phyloP scores from a whole-genome alignment of 2,329 filamentous ascomycete genomes.

The Fusarium tjaetaba region DNA sequence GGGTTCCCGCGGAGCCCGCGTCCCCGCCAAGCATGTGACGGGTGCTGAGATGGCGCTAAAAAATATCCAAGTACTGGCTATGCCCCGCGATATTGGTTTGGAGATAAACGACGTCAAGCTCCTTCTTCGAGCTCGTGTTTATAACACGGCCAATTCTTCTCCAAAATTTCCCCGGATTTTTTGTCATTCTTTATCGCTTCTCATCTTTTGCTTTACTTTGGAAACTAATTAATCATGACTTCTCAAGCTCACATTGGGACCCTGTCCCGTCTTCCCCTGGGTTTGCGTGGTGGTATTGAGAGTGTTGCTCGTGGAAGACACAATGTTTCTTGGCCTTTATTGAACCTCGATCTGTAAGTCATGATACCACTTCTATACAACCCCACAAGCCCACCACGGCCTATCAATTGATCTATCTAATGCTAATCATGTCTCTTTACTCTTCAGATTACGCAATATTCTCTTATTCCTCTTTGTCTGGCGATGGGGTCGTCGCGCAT shows the following conservation, averaged over 20 bases:
- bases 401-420: background rate
- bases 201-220: background rate
- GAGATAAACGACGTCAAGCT: slow-evolving; percentile 35
- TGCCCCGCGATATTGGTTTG: slow-evolving; percentile 38
- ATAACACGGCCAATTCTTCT: slow-evolving; percentile 12
- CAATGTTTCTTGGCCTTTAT: slow-evolving; percentile 64
- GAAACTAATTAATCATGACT: slow-evolving; percentile 9
- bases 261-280: slow-evolving; percentile 75
- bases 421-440: background rate
- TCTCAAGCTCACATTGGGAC: slow-evolving; percentile 64
- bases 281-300: slow-evolving; percentile 73
- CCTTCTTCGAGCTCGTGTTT: slow-evolving; percentile 15
- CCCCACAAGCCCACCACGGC: background rate
- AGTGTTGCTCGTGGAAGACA: slow-evolving; percentile 67
- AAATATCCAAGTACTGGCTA: slow-evolving; percentile 48
- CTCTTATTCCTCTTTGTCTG: slow-evolving; percentile 90
- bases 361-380: background rate
- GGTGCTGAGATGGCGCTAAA: slow-evolving; percentile 36
- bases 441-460: slow-evolving; percentile 79
- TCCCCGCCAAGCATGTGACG: slow-evolving; percentile 40
- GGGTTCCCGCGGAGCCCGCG: slow-evolving; percentile 22
- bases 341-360: slow-evolving; percentile 77
- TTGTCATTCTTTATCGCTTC: slow-evolving; percentile 4
- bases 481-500: slow-evolving; percentile 80
- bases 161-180: background rate